phyloP scores from a whole-genome alignment of 2,329 filamentous ascomycete species.

The Ceratocystis lukuohia region DNA sequence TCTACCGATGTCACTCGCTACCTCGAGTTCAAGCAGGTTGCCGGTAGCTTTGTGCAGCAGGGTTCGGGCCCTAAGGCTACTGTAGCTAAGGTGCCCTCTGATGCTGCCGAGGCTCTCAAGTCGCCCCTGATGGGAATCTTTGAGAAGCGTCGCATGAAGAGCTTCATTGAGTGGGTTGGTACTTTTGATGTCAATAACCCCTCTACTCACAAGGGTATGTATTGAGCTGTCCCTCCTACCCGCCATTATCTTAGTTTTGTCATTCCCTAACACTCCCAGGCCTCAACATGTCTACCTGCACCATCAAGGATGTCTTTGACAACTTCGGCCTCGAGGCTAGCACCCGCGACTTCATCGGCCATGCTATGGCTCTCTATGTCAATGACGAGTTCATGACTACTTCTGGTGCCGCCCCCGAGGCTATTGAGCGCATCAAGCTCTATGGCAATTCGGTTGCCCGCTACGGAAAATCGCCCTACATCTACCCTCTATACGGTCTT shows the following conservation, averaged over 20 bases:
- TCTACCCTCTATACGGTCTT: conserved; percentile 95
- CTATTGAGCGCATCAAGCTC: conserved; percentile 80
- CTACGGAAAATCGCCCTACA: conserved; percentile 97
- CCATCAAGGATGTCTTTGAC: conserved; percentile 98
- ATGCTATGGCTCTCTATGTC: conserved; percentile 93
- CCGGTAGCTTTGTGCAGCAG: conserved; percentile 93
- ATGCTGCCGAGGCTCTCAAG: conserved; percentile 76
- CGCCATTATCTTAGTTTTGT: neutral
- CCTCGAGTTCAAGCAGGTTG: conserved; percentile 87
- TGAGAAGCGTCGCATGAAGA: conserved; percentile 94
- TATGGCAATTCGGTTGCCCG: conserved; percentile 97
- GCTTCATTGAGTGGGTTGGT: conserved; percentile 91
- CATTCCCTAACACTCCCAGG: conserved; percentile 36
- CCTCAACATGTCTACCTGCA: conserved; percentile 62
- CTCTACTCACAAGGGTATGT: conserved; percentile 74
- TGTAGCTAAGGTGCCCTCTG: conserved; percentile 91
- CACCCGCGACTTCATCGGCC: conserved; percentile 91
- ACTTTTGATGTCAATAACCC: conserved; percentile 71
- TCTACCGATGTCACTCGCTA: conserved; percentile 85
- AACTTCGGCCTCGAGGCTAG: conserved; percentile 85
- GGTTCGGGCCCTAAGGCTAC: conserved; percentile 69
- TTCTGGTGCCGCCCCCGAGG: conserved; percentile 62
- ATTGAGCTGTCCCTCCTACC: neutral
- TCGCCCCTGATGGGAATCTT: conserved; percentile 95
- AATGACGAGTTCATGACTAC: conserved; percentile 71